Evolutionary conservation across 2,329 filamentous ascomycete genomes (phyloP).

Genomic region (Dothistroma septosporum): DNA sequence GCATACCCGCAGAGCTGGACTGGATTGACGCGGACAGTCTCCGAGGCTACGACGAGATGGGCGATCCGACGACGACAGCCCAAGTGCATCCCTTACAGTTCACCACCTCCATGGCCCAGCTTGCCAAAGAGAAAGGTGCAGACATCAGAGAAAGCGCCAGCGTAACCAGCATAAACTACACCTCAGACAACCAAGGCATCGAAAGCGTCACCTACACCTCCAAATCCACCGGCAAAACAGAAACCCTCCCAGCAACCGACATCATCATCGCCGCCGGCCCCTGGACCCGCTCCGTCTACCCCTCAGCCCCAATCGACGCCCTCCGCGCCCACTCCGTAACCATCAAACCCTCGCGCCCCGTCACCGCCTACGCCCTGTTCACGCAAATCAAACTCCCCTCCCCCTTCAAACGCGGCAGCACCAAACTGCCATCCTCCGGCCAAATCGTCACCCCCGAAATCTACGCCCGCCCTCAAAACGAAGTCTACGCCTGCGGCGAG

Average conservation of each 20-base stretch:
- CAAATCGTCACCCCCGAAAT: conserved; percentile 80
- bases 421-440: conserved; percentile 42
- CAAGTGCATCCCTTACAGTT: conserved; percentile 94
- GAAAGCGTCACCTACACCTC: conserved; percentile 59
- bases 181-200: conserved; percentile 46
- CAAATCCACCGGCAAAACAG: conserved; percentile 44
- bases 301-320: conserved; percentile 54
- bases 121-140: conserved; percentile 60
- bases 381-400: conserved; percentile 74
- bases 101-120: conserved; percentile 73
- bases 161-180: conserved; percentile 63
- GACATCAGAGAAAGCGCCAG: conserved; percentile 60
- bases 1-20: conserved; percentile 72
- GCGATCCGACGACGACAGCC: conserved; percentile 72
- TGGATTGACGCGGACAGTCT: conserved; percentile 72
- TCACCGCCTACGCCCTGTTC: conserved; percentile 75
- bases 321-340: conserved; percentile 62
- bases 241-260: conserved; percentile 53
- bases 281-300: conserved; percentile 55
- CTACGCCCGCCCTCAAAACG: conserved; percentile 81
- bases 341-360: conserved; percentile 54
- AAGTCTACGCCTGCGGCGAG: conserved; percentile 92
- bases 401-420: conserved; percentile 50
- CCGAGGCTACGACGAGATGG: conserved; percentile 76
- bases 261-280: conserved; percentile 59